phyloP scores from a whole-genome alignment of 106 monocot genomes.

The Dendrobium nobile region DNA sequence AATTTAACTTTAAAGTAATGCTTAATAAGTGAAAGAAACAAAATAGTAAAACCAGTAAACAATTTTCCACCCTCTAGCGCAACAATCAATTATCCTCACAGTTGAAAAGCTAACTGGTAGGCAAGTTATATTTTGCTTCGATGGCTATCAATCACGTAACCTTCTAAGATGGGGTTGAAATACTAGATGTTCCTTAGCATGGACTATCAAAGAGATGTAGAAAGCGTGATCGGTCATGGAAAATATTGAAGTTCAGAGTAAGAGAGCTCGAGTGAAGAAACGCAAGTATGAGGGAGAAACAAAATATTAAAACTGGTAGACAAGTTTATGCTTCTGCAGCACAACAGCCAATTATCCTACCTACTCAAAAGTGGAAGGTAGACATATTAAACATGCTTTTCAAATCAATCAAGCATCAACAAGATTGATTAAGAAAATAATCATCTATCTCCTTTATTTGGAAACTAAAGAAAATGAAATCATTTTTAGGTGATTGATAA shows the following conservation, averaged over 20 bases:
- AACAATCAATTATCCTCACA: not conserved
- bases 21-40: not conserved
- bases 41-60: not conserved
- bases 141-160: too few species aligned
- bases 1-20: not conserved
- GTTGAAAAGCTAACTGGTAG: too few species aligned
- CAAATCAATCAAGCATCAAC: not conserved
- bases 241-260: not conserved
- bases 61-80: not conserved
- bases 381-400: too few species aligned
- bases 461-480: not conserved
- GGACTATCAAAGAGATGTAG: too few species aligned
- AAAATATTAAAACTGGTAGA: not conserved
- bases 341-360: too few species aligned
- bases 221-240: too few species aligned
- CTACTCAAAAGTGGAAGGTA: too few species aligned
- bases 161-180: too few species aligned
- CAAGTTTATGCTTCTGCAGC: not conserved
- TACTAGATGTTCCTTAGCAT: too few species aligned
- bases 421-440: not conserved
- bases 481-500: not conserved
- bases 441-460: not conserved
- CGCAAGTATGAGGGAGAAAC: not conserved
- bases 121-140: too few species aligned
- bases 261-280: not conserved